A percentile compares a stretch with the other conserved stretches of the same genome.
phyloP scores from a whole-genome alignment of 495 filamentous ascomycete genomes.

The Aspergillus wentii region DNA sequence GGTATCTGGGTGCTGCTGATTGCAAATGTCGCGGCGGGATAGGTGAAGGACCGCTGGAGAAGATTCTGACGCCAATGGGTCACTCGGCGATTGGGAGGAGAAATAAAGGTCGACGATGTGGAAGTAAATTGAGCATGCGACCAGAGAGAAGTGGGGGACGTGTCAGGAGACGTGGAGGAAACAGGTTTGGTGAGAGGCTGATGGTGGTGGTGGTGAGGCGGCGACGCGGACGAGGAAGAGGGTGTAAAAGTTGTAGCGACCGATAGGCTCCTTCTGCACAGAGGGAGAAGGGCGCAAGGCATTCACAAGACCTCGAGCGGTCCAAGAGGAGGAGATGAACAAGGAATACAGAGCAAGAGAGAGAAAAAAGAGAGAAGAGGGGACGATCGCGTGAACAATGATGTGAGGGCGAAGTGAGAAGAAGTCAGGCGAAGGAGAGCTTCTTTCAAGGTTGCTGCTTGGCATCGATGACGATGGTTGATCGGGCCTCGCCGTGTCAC shows the following conservation, averaged over 20 bases:
- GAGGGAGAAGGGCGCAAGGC: conserved; percentile 20
- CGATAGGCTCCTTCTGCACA: conserved; percentile 27
- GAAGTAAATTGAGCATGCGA: neutral
- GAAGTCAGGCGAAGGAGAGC: neutral
- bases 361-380: conserved; percentile 5
- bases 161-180: neutral
- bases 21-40: conserved; percentile 1
- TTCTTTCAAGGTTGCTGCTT: too few species aligned
- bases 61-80: conserved; percentile 7
- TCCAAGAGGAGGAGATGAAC: conserved; percentile 7
- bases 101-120: neutral
- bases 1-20: conserved; percentile 1
- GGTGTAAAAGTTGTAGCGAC: conserved; percentile 13
- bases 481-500: too few species aligned
- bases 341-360: conserved; percentile 3
- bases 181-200: neutral
- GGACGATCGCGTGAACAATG: too few species aligned
- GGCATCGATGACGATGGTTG: too few species aligned
- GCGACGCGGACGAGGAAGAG: neutral
- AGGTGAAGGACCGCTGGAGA: conserved; percentile 6
- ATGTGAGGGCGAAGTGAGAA: too few species aligned
- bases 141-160: neutral
- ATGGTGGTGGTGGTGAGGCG: conserved; percentile 7
- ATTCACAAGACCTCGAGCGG: conserved; percentile 22
- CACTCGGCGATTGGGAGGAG: conserved; percentile 1